Evolutionary conservation across 164 flowering plant genomes (phyloP), one percentile per base, ranked within the genome.

Genomic region (Kalanchoe fedtschenkoi): DNA sequence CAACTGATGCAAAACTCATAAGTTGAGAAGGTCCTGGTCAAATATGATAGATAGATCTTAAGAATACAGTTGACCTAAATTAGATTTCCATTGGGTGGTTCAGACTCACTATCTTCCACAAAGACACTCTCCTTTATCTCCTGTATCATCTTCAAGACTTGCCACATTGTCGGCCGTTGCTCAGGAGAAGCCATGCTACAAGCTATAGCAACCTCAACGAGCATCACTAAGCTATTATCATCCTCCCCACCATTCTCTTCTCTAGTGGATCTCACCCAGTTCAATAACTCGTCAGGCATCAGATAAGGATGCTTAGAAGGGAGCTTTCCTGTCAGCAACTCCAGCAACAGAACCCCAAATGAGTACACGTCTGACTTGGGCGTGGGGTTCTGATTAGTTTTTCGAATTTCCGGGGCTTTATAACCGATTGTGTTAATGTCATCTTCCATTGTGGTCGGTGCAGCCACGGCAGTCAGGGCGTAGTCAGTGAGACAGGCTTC

Each of bases 401-500:
- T 77, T 37, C 79, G 83, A 2, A 66, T 65, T 66, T 91, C 97
- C 0, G 99, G 99, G 7, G 95, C 88, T 63, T 58, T 75, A 69
- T 81, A 85, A 0, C 76, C 78, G 0, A 69, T n/a, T 22, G 76
- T 46, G 41, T 71, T 70, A 0, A 74, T 59, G 8, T 79, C 75
- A 1, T 77, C 70, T 1, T 66, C 81, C 2, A 55, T 2, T 19
- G 62, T 6, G 0, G 70, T 28, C 19, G 79, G 24, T 19, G 71
- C 13, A 17, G 77, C 65, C 1, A 87, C 76, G 30, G 63, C 69
- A 0, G 75, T 54, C 32, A 93, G 89, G 74, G 88, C 81, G 71
- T 90, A 93, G 74, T 93, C 99, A 5, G 95, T 68, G 34, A 93
- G 69, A 64, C 95, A 82, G 47, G 99, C 99, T 70, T 93, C 98